A percentile compares a stretch with the other conserved stretches of the same genome.
phyloP scores from a whole-genome alignment of 352 stramenopile genomes.

The Saprolegnia diclina region DNA sequence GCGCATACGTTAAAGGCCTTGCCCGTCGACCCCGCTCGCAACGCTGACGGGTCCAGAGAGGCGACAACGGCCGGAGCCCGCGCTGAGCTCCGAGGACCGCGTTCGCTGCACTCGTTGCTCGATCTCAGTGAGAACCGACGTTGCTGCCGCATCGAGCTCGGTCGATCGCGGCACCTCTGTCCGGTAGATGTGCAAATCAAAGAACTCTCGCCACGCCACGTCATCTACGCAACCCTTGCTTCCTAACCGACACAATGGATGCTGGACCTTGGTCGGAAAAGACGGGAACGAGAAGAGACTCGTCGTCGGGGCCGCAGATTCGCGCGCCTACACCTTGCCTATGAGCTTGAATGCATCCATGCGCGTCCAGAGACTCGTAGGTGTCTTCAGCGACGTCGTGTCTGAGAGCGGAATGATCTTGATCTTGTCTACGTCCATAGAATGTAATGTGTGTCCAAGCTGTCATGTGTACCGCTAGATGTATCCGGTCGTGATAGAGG shows the following conservation, averaged over 20 bases:
- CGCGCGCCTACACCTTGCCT: not conserved
- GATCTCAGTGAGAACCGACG: not conserved
- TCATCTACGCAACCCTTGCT: not conserved
- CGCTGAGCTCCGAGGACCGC: not conserved
- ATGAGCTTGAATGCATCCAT: not conserved
- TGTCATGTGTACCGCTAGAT: no score
- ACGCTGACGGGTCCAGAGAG: not conserved
- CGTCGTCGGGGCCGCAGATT: not conserved
- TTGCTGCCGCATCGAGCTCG: not conserved
- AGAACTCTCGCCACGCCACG: not conserved
- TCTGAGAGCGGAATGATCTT: conserved; percentile 2
- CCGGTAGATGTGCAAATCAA: not conserved
- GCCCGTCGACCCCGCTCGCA: not conserved
- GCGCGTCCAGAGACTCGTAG: not conserved
- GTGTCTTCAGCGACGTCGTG: not conserved
- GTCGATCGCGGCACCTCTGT: not conserved
- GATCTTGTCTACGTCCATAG: not conserved
- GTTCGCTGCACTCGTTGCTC: not conserved
- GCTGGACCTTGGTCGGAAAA: conserved; percentile 1
- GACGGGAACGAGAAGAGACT: not conserved
- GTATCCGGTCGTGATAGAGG: not conserved
- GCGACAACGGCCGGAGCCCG: no score
- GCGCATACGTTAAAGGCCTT: no score
- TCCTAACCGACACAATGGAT: not conserved
- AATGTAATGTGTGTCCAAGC: no score